Percentiles rank a stretch among this genome's conserved stretches.
Evolutionary conservation across 2,329 filamentous ascomycete species (phyloP).

Genomic region (Talaromyces funiculosus): DNA sequence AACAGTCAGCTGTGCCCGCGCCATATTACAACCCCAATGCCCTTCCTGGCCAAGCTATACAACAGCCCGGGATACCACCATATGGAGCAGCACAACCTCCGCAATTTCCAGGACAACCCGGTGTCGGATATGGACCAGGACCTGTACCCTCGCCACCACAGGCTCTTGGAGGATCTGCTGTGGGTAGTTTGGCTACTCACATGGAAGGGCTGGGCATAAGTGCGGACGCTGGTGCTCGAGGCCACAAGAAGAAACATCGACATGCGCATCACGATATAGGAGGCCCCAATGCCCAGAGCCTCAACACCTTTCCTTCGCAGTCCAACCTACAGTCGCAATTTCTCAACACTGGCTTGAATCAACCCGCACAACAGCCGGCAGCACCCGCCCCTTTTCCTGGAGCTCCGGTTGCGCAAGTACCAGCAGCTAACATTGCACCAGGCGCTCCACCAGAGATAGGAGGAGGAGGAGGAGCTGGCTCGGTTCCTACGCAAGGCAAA

Average conservation of each 20-base stretch:
- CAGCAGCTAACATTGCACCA: conserved; percentile 17
- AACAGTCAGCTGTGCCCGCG: conserved; percentile 46
- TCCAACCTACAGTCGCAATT: conserved; percentile 53
- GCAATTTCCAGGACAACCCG: conserved; percentile 21
- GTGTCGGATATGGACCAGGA: conserved; percentile 24
- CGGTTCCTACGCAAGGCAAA: conserved; percentile 62
- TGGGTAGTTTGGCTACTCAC: conserved; percentile 52
- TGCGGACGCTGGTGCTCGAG: conserved; percentile 41
- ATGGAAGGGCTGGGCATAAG: conserved; percentile 72
- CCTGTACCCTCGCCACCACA: conserved; percentile 22
- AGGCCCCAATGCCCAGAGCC: conserved; percentile 56
- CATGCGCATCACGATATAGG: conserved; percentile 89
- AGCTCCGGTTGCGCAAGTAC: conserved; percentile 16
- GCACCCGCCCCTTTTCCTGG: conserved; percentile 22
- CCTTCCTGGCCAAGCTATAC: conserved; percentile 28
- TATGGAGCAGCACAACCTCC: conserved; percentile 30
- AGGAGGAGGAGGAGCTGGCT: conserved; percentile 47
- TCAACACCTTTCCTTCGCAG: conserved; percentile 11
- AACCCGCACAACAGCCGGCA: conserved; percentile 28
- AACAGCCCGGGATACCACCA: conserved; percentile 29
- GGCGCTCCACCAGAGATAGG: conserved; percentile 23
- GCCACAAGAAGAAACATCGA: conserved; percentile 80
- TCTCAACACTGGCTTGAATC: conserved; percentile 51
- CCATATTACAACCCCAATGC: conserved; percentile 48
- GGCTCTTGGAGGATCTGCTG: conserved; percentile 25